Percentiles rank a stretch among this genome's conserved stretches.
Evolutionary conservation across 768 basidiomycete genomes (phyloP).

Genomic region (Lyophyllum semitale): DNA sequence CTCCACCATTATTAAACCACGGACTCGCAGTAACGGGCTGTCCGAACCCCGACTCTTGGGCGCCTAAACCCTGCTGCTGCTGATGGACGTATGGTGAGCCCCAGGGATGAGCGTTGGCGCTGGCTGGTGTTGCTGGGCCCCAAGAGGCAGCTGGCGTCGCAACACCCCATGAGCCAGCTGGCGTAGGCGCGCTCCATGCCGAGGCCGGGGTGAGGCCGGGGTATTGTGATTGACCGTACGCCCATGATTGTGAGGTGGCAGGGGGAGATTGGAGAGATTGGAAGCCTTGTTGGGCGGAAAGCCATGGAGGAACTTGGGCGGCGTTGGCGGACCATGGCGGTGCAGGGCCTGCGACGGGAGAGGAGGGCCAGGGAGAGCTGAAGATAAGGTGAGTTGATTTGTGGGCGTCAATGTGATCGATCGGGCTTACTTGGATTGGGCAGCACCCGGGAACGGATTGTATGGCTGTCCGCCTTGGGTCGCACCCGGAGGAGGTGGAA

Average conservation of each 20-base stretch:
- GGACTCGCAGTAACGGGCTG: constrained; percentile 26
- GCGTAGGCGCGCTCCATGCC: constrained; percentile 13
- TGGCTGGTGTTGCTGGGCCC: constrained; percentile 17
- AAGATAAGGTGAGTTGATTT: background rate
- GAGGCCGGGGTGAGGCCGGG: constrained; percentile 4
- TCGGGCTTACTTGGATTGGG: constrained; percentile 10
- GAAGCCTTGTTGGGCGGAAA: background rate
- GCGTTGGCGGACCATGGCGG: background rate
- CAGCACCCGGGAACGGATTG: constrained; percentile 16
- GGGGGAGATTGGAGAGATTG: constrained; percentile 1
- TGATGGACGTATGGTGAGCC: constrained; percentile 5
- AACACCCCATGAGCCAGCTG: constrained; percentile 19
- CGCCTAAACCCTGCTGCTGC: constrained; percentile 1
- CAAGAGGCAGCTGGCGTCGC: constrained; percentile 20
- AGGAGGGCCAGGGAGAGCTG: background rate
- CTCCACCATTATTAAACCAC: constrained; percentile 20
- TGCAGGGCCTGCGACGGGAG: background rate
- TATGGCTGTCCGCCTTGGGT: constrained; percentile 32
- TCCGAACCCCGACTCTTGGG: constrained; percentile 6
- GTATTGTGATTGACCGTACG: constrained; percentile 16
- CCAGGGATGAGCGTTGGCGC: constrained; percentile 2
- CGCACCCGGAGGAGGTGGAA: constrained; percentile 35
- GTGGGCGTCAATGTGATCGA: background rate
- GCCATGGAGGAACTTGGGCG: background rate
- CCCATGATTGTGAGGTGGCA: constrained; percentile 13